Conservation (phyloP, 2,329 filamentous ascomycete genomes). For the Penicillium sp. region DNA sequence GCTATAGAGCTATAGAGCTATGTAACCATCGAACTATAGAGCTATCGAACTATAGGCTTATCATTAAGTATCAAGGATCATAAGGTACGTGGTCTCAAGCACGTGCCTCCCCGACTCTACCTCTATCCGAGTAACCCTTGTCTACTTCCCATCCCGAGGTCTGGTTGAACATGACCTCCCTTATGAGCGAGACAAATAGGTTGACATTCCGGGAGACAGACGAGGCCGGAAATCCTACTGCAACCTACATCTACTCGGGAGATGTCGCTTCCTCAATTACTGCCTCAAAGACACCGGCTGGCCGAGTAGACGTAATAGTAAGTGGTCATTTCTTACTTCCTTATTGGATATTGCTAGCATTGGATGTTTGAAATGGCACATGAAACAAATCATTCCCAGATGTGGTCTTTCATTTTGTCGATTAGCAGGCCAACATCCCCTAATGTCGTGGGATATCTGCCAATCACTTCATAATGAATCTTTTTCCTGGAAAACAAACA, state of each 20-base stretch:
- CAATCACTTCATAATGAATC: background rate
- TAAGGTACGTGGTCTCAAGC: slow-evolving; percentile 4
- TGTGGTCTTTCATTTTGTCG: background rate
- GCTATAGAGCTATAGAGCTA: background rate
- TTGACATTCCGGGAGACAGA: slow-evolving; percentile 44
- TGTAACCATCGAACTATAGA: background rate
- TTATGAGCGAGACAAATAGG: background rate
- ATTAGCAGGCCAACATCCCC: background rate
- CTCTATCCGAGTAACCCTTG: background rate
- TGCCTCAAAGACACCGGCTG: slow-evolving; percentile 15
- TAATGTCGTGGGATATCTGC: background rate
- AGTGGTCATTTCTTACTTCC: slow-evolving; percentile 13
- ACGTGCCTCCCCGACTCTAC: slow-evolving; percentile 8
- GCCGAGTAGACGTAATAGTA: slow-evolving; percentile 49
- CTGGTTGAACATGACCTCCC: slow-evolving; percentile 1
- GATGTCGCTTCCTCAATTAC: slow-evolving; percentile 12
- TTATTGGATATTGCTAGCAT: background rate
- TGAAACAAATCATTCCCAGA: background rate
- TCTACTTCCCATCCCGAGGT: background rate
- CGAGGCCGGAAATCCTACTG: slow-evolving; percentile 51
- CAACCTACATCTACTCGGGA: slow-evolving; percentile 51
- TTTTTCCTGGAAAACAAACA: background rate
- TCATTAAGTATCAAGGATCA: background rate
- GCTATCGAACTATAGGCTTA: background rate
- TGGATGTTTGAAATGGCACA: background rate